Evolutionary conservation across 331 rosid species (phyloP), one percentile per base, ranked within the genome.

Genomic region (Ulmus americana): DNA sequence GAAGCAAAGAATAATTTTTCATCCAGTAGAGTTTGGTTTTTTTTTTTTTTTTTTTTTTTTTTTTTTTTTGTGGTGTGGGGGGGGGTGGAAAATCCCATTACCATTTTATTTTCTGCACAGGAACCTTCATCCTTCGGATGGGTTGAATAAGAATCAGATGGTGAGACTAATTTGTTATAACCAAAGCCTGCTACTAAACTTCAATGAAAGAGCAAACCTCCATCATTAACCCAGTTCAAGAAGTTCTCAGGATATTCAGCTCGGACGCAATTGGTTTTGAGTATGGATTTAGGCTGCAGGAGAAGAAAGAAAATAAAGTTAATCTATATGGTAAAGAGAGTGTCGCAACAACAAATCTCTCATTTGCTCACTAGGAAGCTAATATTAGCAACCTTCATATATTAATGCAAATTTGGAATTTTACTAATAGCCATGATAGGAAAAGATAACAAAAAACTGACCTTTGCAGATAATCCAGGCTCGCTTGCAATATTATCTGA

Each of bases 81-180:
- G n/a, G 68, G 67, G 55, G 77, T 28, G 35, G 35, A 53, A 60
- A 58, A 65, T 65, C 70, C 71, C 68, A 45, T 63, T 64, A 63
- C n/a, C 39, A 60, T 62, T 50, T 81, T 80, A 82, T 86, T 85
- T 69, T 67, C 78, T 82, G 87, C 85, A 82, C 79, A 84, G 63
- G 75, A 82, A 84, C 69, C 78, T 78, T 53, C 74, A 76, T 72
- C 98, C 95, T 92, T 89, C 70, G 95, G 88, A 86, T 53, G 80
- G 70, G 81, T 58, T 59, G 53, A 70, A 64, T 74, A 35, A 40
- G 60, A 76, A 28, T 28, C 4, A 65, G 59, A 76, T 58, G 70
- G 49, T 51, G 38, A 54, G 68, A 11, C 46, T 63, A 45, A 73
- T 55, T 28, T 64, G 54, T 67, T 55, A 41, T 43, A 45, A 56